Evolutionary conservation across 192 early-diverging fungal species (phyloP), one percentile per base, ranked within the genome.

Genomic region (Martensiomyces pterosporus): DNA sequence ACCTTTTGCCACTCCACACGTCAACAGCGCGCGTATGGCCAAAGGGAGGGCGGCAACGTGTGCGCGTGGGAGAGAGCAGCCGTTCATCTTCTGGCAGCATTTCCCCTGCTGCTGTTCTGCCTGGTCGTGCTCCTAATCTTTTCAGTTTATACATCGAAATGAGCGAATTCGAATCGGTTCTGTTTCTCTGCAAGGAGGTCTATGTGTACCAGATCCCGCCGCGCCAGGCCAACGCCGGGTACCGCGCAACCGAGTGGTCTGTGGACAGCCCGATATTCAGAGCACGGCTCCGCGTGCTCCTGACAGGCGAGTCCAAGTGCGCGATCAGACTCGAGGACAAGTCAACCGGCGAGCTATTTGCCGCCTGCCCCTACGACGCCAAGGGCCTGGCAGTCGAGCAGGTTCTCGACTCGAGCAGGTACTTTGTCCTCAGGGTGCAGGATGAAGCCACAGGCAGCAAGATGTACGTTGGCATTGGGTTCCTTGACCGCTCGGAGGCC

Each of bases 381-480:
- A 58, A 84, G 29, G 79, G 78, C 14, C 73, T 77, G 23, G 78
- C 75, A 18, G 83, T 94, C 6, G 90, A 92, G 64, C 75, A 83
- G 16, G 91, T 94, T 8, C 59, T 78, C 6, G 91, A 94, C 59
- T 90, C 87, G 18, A 81, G 78, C 38, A 80, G 91, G 7, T 94
- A 92, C 60, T 94, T 94, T 86, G 90, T 90, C 6, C 54, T 94
- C 25, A 82, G 73, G 36, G 80, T 94, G 7, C 85, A 65, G 72
- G 73, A 69, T 64, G 78, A 75, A 69, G 89, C 79, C 58, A 32
- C 29, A 5, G 83, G 86, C 13, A 72, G 88, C 12, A 85, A 90
- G 59, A 88, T 89, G 15, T 92, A 84, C 59, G 73, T 94, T 46
- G 91, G 91, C 9, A 65, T 94, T 41, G 91, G 91, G 9, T 94